Evolutionary conservation across 495 filamentous ascomycete species (phyloP), one percentile per base, ranked within the genome.

Genomic region (Penicillium mononematosum): DNA sequence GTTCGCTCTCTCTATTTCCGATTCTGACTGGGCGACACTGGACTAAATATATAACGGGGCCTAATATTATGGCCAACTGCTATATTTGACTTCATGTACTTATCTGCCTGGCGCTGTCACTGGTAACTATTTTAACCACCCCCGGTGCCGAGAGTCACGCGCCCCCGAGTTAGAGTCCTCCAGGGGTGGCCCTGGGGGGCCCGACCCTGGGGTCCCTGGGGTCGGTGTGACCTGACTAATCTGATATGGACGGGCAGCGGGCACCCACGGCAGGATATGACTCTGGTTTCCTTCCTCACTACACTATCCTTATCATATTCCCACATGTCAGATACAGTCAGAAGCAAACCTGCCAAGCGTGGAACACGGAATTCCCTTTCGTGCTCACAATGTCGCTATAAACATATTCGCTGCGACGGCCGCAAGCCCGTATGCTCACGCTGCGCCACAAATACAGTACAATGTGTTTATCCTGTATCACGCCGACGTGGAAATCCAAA

Each of bases 361-460:
- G 32, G 48, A 17, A 55, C 57, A 48, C 56, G 65, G 5, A 58
- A 58, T 17, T 68, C 65, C 1, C 44, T 68, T 17, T 63, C 65
- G 1, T 68, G 65, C n/a, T 50, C 58, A 12, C 56, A 58, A 22
- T 68, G 65, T 38, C 62, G 65, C 6, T 68, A 60, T 7, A 68
- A 62, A 24, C 65, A 68, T 31, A 19, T 63, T 12, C 63, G 63
- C 34, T 66, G 63, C 32, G 60, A 68, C 42, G 65, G 59, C 29
- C 47, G 36, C 11, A 65, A 50, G 4, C 65, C 65, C 5, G 42
- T 47, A 4, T 68, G 65, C 48, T 51, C 54, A 2, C 63, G 63
- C 29, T 66, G 63, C 22, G 29, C n/a, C 11, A 22, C 47, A 3
- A 60, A 63, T 27, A 50, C 48, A 5, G 49, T 50, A 29, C 20